phyloP scores from a whole-genome alignment of 306 rosid species.

The Trifolium subterraneum region DNA sequence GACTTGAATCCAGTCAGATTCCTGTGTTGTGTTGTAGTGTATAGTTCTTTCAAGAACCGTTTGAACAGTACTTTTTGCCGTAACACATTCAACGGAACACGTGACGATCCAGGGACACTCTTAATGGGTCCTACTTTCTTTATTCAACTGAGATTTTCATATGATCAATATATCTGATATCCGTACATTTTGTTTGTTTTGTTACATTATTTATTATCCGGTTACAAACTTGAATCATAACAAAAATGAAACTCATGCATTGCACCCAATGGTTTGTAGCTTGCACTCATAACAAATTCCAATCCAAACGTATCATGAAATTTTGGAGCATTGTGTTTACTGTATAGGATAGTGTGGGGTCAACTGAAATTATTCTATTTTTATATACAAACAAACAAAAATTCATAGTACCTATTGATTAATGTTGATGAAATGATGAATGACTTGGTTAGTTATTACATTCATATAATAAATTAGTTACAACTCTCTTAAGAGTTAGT shows the following conservation, averaged over 20 bases:
- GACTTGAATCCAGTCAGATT: slow-evolving; percentile 20
- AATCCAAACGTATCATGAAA: background rate
- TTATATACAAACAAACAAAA: too few relatives aligned
- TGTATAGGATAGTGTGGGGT: background rate
- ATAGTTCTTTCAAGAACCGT: slow-evolving; percentile 36
- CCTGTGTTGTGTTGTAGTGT: slow-evolving; percentile 16
- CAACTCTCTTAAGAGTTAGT: too few relatives aligned
- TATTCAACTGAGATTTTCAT: slow-evolving; percentile 27
- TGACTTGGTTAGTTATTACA: too few relatives aligned
- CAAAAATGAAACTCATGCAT: slow-evolving; percentile 34
- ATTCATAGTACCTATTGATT: too few relatives aligned
- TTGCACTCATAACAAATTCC: slow-evolving; percentile 29
- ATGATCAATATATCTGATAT: background rate
- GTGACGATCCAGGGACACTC: slow-evolving; percentile 54
- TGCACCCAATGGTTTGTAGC: slow-evolving; percentile 34
- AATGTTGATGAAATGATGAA: too few relatives aligned
- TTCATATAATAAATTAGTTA: too few relatives aligned
- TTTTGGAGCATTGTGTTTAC: background rate
- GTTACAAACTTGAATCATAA: slow-evolving; percentile 32
- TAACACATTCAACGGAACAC: slow-evolving; percentile 43
- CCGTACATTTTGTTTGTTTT: slow-evolving; percentile 16
- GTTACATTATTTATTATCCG: slow-evolving; percentile 23
- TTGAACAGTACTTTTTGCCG: slow-evolving; percentile 6
- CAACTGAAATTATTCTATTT: background rate
- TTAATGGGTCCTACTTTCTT: slow-evolving; percentile 31